These are phyloP conservation scores for Deuterostichococcus epilithicus DNA, from an alignment of 139 green algal genomes.

Conservation along the genomic window DNA sequence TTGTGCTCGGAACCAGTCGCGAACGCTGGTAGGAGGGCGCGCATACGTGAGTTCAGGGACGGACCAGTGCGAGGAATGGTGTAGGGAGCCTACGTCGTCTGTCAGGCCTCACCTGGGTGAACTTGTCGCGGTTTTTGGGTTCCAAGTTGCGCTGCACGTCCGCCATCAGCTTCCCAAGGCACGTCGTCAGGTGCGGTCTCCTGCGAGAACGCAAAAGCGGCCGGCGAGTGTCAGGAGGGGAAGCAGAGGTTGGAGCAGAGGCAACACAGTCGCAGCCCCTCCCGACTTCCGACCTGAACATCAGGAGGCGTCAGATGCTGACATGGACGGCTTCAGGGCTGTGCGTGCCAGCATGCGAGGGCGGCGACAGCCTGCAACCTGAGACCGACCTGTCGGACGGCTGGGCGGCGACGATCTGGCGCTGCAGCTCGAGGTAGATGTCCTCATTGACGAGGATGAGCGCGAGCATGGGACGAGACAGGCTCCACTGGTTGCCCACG, in stretches of 20 bases:
- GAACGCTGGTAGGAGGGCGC: background rate
- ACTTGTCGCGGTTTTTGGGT: slow-evolving; percentile 95
- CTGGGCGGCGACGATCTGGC: slow-evolving; percentile 64
- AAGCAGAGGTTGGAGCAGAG: too few species aligned
- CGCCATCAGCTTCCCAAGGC: slow-evolving; percentile 91
- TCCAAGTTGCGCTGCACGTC: slow-evolving; percentile 86
- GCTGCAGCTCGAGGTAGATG: slow-evolving; percentile 62
- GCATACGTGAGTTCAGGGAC: background rate
- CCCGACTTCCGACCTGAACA: too few species aligned
- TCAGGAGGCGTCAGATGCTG: too few species aligned
- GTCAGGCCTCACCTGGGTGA: slow-evolving; percentile 74
- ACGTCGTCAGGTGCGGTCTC: slow-evolving; percentile 53
- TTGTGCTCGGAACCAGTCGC: background rate
- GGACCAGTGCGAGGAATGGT: background rate
- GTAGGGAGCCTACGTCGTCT: background rate
- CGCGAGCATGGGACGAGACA: slow-evolving; percentile 91
- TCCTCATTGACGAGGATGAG: slow-evolving; percentile 94
- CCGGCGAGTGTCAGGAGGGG: too few species aligned
- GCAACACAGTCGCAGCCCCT: too few species aligned
- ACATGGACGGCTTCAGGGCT: too few species aligned
- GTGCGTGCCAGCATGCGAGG: background rate
- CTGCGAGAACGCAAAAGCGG: background rate
- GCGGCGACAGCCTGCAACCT: background rate
- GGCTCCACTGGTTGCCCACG: slow-evolving; percentile 94
- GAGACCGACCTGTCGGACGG: slow-evolving; percentile 41